phyloP scores from a whole-genome alignment of 176 grass and related monocot genomes.

The Carex myosuroides region DNA sequence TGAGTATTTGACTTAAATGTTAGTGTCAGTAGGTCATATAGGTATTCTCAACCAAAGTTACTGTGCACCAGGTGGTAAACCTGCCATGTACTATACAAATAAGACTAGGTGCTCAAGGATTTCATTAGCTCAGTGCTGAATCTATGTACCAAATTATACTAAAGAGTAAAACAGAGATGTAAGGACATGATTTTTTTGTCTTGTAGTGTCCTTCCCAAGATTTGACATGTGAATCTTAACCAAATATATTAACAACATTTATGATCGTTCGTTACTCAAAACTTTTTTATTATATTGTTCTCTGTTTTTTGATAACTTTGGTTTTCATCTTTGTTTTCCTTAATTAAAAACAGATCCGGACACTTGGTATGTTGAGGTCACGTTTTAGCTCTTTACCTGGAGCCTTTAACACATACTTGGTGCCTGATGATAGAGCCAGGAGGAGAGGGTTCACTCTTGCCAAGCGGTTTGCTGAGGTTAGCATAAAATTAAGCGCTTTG shows the following conservation, averaged over 20 bases:
- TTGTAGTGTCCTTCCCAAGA: too few relatives aligned
- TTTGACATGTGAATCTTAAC: neutral
- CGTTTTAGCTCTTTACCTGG: conserved; percentile 94
- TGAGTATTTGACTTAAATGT: neutral
- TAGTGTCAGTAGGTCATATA: neutral
- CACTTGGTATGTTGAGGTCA: conserved; percentile 91
- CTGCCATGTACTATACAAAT: neutral
- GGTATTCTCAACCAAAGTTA: neutral
- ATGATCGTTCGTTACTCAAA: neutral
- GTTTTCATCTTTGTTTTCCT: neutral
- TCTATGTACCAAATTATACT: neutral
- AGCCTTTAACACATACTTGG: conserved; percentile 89
- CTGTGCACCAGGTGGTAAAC: neutral
- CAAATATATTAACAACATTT: neutral
- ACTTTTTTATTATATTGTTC: neutral
- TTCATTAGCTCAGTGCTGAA: neutral
- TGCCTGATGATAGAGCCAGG: conserved; percentile 59
- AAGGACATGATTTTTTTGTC: neutral
- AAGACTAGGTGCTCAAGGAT: neutral
- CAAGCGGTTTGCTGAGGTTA: conserved; percentile 90
- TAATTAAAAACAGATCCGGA: conserved; percentile 54
- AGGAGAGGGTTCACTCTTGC: conserved; percentile 66
- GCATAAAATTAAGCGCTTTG: conserved; percentile 3
- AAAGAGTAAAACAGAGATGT: neutral
- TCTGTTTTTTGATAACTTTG: neutral